A percentile compares a stretch with the other conserved stretches of the same genome.
Evolutionary conservation across 192 early-diverging fungal genomes (phyloP).

Genomic region (Podila horticola): DNA sequence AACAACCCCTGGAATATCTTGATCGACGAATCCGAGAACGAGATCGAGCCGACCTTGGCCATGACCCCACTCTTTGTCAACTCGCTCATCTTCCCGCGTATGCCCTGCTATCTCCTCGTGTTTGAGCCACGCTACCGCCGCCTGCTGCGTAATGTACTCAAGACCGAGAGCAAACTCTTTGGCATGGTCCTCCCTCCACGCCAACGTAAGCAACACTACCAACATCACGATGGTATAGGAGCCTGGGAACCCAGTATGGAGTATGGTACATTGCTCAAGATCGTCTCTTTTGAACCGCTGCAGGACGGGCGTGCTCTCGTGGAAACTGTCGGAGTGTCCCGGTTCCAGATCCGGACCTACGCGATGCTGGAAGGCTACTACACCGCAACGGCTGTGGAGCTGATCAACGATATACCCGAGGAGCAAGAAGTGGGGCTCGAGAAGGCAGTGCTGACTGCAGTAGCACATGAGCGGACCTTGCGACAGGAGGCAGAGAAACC

Average conservation of each 20-base stretch:
- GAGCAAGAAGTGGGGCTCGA: conserved; percentile 52
- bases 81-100: conserved; percentile 65
- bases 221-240: neutral
- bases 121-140: conserved; percentile 74
- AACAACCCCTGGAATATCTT: neutral
- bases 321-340: conserved; percentile 58
- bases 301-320: conserved; percentile 63
- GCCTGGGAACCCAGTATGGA: conserved; percentile 46
- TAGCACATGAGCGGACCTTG: neutral
- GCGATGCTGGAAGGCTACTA: conserved; percentile 59
- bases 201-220: conserved; percentile 5
- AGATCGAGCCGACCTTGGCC: conserved; percentile 38
- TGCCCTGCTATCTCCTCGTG: conserved; percentile 68
- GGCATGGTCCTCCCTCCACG: conserved; percentile 60
- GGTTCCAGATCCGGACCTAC: conserved; percentile 53
- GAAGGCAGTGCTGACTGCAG: conserved; percentile 13
- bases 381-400: conserved; percentile 54
- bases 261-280: conserved; percentile 63
- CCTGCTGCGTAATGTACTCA: conserved; percentile 63
- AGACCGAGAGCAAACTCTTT: conserved; percentile 56
- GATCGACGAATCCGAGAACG: conserved; percentile 22
- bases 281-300: conserved; percentile 53
- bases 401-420: conserved; percentile 56
- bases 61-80: conserved; percentile 69
- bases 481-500: neutral